Base-by-base conservation (phyloP, 2,329 filamentous ascomycete species). In the Botrytis squamosa region DNA sequence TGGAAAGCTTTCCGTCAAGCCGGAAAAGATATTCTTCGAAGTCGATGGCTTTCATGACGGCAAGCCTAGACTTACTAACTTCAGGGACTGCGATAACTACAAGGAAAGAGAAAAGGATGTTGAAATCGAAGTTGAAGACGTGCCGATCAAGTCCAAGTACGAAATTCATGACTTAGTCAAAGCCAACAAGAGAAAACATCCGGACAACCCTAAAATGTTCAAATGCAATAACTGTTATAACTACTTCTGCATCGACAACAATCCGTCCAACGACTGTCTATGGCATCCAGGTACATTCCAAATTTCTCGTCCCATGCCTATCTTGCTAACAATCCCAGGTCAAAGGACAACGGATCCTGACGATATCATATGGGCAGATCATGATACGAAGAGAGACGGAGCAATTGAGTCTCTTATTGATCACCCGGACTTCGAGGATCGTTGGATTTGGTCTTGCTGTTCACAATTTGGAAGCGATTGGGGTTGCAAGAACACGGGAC, bases 401-500 rank as follows among this genome's bases (percentile, higher is more conserved):
- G 42, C 42, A 36, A 49, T 36, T n/a, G 63, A 66, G 49, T 33
- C 46, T 49, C 63, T 49, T 9, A 38, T 66, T 18, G 63, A 66
- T 49, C 29, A 66, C 4, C 42, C 29, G 3, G 63, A 66, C 29
- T 66, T 49, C 6, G 63, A 66, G 29, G 63, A 66, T 36, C 63
- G 63, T 49, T 66, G 42, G 63, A 49, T 66, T n/a, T 66, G 63
- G 63, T 49, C 63, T 16, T 66, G 63, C 29, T 66, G 63, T 49
- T 44, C 42, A 66, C 42, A 66, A 14, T 14, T 66, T 10, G 63
- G 63, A 38, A 66, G 63, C 33, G 63, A 66, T 16, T 66, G 63
- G 63, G 63, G 63, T 10, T 49, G 63, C 36, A 66, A 36, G 36
- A 49, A 12, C 12, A 49, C 63, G 7, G 36, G 63, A 49, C 29